Conservation (phyloP, 305 asterid species). For the Fraxinus paxiana region DNA sequence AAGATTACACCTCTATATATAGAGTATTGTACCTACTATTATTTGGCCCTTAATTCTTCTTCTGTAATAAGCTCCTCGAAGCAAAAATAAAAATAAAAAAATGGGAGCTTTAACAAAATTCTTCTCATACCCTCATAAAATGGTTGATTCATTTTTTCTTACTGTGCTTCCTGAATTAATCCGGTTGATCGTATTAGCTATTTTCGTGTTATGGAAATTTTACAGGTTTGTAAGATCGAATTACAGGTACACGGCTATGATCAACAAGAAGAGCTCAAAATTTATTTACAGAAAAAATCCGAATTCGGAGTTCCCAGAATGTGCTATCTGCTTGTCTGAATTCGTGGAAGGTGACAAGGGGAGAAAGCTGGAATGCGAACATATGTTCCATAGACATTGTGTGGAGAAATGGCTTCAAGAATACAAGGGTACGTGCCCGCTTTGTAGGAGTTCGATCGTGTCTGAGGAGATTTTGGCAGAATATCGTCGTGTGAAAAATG, state of each 20-base stretch:
- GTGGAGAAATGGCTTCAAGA: slow-evolving; percentile 47
- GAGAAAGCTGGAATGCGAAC: slow-evolving; percentile 42
- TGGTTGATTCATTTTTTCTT: slow-evolving; percentile 26
- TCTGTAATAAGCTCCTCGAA: not conserved
- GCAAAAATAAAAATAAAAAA: not conserved
- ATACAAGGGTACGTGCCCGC: slow-evolving; percentile 45
- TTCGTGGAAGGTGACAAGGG: slow-evolving; percentile 37
- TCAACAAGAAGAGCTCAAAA: slow-evolving; percentile 36
- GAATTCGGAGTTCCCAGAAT: slow-evolving; percentile 14
- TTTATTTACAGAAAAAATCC: slow-evolving; percentile 24
- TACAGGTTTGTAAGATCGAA: slow-evolving; percentile 20
- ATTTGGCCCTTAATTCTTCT: not conserved
- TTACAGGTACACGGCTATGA: slow-evolving; percentile 25
- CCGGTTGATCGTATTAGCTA: slow-evolving; percentile 28
- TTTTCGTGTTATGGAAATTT: slow-evolving; percentile 11
- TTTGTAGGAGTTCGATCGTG: slow-evolving; percentile 50
- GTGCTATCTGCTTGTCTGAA: slow-evolving; percentile 49
- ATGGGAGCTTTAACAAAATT: slow-evolving; percentile 21
- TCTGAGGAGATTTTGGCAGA: slow-evolving; percentile 25
- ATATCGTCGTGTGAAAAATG: not conserved
- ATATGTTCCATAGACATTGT: slow-evolving; percentile 45
- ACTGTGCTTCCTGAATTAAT: slow-evolving; percentile 37
- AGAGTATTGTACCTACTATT: not conserved
- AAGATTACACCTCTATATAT: not conserved
- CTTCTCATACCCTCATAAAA: slow-evolving; percentile 24